These are phyloP conservation scores for Cercospora canescens DNA, from an alignment of 2,329 filamentous ascomycete genomes.

Conservation along the genomic window DNA sequence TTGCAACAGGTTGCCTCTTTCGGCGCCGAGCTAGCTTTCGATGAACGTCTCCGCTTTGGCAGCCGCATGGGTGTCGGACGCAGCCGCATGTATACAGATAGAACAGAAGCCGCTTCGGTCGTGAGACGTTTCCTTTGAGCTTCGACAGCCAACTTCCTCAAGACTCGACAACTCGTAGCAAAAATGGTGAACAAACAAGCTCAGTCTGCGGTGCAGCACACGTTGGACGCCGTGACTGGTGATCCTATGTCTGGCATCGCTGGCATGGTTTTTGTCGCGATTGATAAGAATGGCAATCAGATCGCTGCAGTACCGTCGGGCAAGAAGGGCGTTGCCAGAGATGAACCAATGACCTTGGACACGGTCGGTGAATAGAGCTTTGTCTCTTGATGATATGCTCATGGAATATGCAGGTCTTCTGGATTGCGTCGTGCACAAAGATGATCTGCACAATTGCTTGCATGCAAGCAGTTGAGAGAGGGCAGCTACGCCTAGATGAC, in stretches of 20 bases:
- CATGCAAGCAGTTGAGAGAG: conserved; percentile 51
- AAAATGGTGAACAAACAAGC: conserved; percentile 31
- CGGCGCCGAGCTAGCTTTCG: conserved; percentile 12
- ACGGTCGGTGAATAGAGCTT: conserved; percentile 32
- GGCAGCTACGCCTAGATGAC: conserved; percentile 45
- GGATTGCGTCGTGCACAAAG: conserved; percentile 56
- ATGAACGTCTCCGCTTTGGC: conserved; percentile 13
- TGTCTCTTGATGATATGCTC: neutral
- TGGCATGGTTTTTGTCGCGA: conserved; percentile 47
- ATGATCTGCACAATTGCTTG: conserved; percentile 46
- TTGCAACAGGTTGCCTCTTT: conserved; percentile 7
- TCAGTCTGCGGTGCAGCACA: conserved; percentile 39
- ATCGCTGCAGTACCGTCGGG: conserved; percentile 46
- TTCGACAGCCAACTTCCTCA: neutral
- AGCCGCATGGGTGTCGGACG: neutral
- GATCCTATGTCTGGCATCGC: conserved; percentile 37
- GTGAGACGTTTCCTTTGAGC: neutral
- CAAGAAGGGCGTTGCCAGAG: conserved; percentile 39
- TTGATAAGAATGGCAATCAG: conserved; percentile 46
- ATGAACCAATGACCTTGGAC: conserved; percentile 59
- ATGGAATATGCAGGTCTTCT: conserved; percentile 48
- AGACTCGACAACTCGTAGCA: neutral
- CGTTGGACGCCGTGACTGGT: conserved; percentile 36
- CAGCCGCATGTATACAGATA: conserved; percentile 9
- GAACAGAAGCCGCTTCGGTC: neutral